Evolutionary conservation across 2,329 filamentous ascomycete species (phyloP), one percentile per base, ranked within the genome.

Genomic region (Aspergillus oerlinghausenensis): DNA sequence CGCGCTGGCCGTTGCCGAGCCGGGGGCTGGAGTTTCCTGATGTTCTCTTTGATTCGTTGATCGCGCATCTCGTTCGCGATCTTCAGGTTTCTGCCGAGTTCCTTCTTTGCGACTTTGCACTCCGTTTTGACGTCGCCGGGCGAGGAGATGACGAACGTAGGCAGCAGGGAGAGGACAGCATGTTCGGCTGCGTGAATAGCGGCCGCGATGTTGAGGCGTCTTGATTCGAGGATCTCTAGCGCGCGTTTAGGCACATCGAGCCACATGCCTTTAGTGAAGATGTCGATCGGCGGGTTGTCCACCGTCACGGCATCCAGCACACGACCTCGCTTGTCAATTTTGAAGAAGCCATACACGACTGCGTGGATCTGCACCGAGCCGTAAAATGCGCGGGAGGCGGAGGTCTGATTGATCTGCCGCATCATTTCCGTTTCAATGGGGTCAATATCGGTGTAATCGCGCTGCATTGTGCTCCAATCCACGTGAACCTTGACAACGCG

Each of bases 121-220:
- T 97, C 94, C 0, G 94, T 97, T 45, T 90, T 85, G 14, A 99
- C 90, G 65, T 97, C 94, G 26, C 91, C 92, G 0, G 92, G 92
- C 77, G 92, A 88, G 63, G 86, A 90, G 64, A 97, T 86, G 47
- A 97, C 90, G 68, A 95, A 96, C 49, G 90, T 94, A 0, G 93
- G 93, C 77, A 97, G 86, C 2, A 97, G 80, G 42, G 85, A 88
- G 60, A 97, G 83, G 25, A 97, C 80, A 0, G 92, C 92, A 71
- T 99, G 94, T 74, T 97, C 92, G 2, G 94, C 93, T 0, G 93
- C 93, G 69, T 97, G 94, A 56, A 99, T 97, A 0, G 90, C 90
- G 0, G 88, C 94, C 0, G 91, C 93, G 9, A 93, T 82, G 70
- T 97, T 90, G 32, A 97, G 79, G 0, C 86, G 80, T 7, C 87